These are phyloP conservation scores for Phytopythium litorale DNA, from an alignment of 352 stramenopile species.

Conservation along the genomic window DNA sequence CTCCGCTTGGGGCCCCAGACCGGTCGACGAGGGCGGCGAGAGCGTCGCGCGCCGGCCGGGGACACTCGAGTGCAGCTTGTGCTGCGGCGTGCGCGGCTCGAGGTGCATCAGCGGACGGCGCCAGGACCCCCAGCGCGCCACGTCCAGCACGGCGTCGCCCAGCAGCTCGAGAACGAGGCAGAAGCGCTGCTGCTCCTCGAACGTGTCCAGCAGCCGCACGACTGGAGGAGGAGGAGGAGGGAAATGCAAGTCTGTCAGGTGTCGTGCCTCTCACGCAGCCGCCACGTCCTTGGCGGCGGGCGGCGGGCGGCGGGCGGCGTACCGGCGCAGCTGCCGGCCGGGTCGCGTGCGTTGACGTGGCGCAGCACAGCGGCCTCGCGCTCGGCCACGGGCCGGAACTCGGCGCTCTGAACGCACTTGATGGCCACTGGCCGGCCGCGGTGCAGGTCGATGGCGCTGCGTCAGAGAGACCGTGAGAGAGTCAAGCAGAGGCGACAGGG, in stretches of 20 bases:
- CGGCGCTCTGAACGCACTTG: constrained; percentile 52
- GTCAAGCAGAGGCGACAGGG: too few relatives aligned
- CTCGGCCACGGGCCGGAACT: constrained; percentile 51
- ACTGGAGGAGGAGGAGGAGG: too few relatives aligned
- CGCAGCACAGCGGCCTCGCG: constrained; percentile 49
- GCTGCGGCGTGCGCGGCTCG: constrained; percentile 10
- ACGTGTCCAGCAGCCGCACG: constrained; percentile 52
- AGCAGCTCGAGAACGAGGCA: constrained; percentile 74
- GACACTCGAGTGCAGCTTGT: constrained; percentile 53
- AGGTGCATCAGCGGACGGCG: constrained; percentile 89
- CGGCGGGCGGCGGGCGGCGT: too few relatives aligned
- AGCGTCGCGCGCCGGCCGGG: not conserved
- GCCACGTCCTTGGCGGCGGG: too few relatives aligned
- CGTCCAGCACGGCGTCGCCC: constrained; percentile 88
- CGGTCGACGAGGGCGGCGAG: not conserved
- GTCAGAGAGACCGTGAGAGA: too few relatives aligned
- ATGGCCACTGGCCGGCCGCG: constrained; percentile 49
- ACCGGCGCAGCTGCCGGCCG: constrained; percentile 34
- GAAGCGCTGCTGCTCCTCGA: constrained; percentile 46
- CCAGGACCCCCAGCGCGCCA: constrained; percentile 90
- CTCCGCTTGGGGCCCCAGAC: not conserved
- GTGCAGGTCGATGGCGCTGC: constrained; percentile 49
- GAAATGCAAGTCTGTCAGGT: too few relatives aligned
- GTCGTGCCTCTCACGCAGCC: too few relatives aligned
- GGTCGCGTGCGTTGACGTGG: constrained; percentile 34